Evolutionary conservation across 75 land plant species (phyloP), one percentile per base, ranked within the genome.

Genomic region (Cunninghamia lanceolata): DNA sequence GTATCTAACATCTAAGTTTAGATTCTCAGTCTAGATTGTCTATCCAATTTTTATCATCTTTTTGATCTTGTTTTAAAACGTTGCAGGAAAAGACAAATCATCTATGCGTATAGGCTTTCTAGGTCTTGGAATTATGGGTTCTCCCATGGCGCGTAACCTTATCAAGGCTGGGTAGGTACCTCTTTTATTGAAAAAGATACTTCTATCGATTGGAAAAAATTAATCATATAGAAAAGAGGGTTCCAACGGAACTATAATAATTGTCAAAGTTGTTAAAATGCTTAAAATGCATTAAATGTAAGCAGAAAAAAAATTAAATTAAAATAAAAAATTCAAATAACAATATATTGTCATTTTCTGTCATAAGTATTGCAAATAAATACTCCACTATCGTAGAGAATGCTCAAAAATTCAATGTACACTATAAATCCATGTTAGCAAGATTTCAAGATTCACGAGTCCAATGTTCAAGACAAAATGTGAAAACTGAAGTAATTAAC

Each of bases 111-210:
- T 96, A 83, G 98, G 98, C 25, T 96, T 96, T 85, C 86, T 96
- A 9, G 98, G 98, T 34, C 91, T 96, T 86, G 98, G 98, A 54
- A 96, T 96, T 76, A 96, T 96, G 98, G 98, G 98, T 45, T 83
- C 93, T 78, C 93, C 98, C 39, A 96, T 96, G 98, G 98, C 95
- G 28, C 89, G 85, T 36, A 96, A 96, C 82, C 95, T 96, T 17
- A 54, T 96, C 35, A 96, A 94, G 88, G 90, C 94, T 84, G 98
- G 98, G 91, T 95, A 91, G 35, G 86, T 71, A 54, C 39, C 25
- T 76, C 21, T 36, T 76, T 39, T 56, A 25, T 56, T 21, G 25
- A 56, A 56, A 50, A 19, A 54, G 59, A 54, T 54, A 54, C 3
- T 1, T 16, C 4, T 54, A 54, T 17, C 3, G 59, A 56, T 56